A percentile compares a stretch with the other conserved stretches of the same genome.
phyloP scores from a whole-genome alignment of 2,329 filamentous ascomycete species.

The Aspergillus sp. region DNA sequence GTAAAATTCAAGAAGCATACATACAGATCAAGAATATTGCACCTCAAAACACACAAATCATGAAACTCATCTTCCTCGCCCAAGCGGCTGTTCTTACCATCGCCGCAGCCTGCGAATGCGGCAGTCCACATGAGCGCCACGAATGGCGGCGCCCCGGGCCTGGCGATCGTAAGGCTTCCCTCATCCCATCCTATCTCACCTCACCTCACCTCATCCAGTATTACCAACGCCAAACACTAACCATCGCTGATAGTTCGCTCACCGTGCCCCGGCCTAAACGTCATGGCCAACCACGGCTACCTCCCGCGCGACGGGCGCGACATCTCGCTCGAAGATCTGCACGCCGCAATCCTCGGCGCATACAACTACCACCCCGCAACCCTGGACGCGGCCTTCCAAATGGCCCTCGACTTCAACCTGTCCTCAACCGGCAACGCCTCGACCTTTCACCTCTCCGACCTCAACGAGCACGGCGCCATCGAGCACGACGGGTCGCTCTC shows the following conservation, averaged over 20 bases:
- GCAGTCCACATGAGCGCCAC: background rate
- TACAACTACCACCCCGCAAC: constrained; percentile 9
- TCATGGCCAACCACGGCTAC: constrained; percentile 14
- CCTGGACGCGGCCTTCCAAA: background rate
- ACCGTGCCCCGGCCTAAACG: constrained; percentile 13
- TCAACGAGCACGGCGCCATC: background rate
- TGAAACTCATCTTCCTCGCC: background rate
- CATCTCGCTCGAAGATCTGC: background rate
- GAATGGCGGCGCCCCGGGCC: background rate
- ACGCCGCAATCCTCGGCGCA: background rate
- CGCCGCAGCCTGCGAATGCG: background rate
- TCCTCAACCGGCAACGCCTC: constrained; percentile 2
- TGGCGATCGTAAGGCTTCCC: background rate
- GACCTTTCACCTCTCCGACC: constrained; percentile 11
- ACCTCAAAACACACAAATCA: background rate
- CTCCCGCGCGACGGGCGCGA: constrained; percentile 5
- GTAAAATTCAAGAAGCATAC: background rate
- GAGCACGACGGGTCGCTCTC: constrained; percentile 9
- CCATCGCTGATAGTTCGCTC: constrained; percentile 2
- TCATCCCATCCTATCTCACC: background rate
- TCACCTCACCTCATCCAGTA: background rate
- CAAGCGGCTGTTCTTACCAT: background rate
- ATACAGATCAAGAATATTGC: background rate
- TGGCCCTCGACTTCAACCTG: constrained; percentile 6
- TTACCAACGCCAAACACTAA: background rate